Evolutionary conservation across 192 early-diverging fungal species (phyloP).

Genomic region (Backusella tuberculispora): DNA sequence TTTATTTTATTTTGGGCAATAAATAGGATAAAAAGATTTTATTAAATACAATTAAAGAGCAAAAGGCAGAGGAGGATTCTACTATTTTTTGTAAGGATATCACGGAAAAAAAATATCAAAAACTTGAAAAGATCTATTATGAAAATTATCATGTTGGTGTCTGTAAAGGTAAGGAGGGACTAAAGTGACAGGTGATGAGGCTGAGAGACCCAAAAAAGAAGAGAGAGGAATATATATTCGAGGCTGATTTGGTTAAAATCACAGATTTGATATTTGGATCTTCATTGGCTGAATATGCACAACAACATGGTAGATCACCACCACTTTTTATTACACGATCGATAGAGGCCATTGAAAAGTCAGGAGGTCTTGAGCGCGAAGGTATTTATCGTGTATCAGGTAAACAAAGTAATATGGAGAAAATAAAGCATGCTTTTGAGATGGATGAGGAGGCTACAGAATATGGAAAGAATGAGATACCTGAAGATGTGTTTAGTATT

Average conservation of each 20-base stretch:
- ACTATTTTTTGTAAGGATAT: not conserved
- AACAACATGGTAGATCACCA: constrained; percentile 24
- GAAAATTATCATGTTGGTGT: constrained; percentile 33
- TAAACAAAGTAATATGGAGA: constrained; percentile 37
- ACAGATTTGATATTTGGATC: constrained; percentile 44
- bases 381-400: constrained; percentile 48
- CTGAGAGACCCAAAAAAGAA: not conserved
- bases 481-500: constrained; percentile 61
- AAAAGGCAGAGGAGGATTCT: not conserved
- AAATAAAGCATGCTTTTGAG: constrained; percentile 39
- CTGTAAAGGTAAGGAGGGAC: constrained; percentile 34
- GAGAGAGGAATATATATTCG: not conserved
- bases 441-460: constrained; percentile 34
- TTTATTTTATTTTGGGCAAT: not conserved
- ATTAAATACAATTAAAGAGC: not conserved
- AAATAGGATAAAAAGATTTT: not conserved
- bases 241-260: not conserved
- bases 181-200: not conserved
- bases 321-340: constrained; percentile 41
- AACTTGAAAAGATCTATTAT: constrained; percentile 24
- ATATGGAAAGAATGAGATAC: constrained; percentile 33
- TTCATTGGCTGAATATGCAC: constrained; percentile 41
- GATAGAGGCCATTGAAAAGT: constrained; percentile 35
- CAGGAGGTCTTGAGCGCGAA: constrained; percentile 41
- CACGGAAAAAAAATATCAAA: not conserved